A percentile compares a stretch with the other conserved stretches of the same genome.
phyloP scores from a whole-genome alignment of 2,329 filamentous ascomycete species.

The Phyllosticta ampelicida region DNA sequence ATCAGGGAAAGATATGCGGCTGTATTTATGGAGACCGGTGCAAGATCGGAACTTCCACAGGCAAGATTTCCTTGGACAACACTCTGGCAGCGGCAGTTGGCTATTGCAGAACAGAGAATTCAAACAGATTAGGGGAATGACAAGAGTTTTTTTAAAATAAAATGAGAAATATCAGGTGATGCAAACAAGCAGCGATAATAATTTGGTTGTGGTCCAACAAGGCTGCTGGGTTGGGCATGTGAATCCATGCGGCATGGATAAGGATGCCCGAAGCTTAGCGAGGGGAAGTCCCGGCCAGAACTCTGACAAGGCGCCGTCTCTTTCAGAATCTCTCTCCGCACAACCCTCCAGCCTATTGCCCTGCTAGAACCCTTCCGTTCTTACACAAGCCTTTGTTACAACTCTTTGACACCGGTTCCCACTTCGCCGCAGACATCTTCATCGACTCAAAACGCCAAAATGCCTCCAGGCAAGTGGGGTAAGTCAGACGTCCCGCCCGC shows the following conservation, averaged over 20 bases:
- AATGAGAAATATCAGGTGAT: background rate
- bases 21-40: background rate
- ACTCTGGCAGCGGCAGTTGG: too few species aligned
- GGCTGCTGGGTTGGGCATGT: background rate
- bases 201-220: background rate
- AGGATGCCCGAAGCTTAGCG: conserved; percentile 7
- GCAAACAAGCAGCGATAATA: background rate
- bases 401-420: background rate
- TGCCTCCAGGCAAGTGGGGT: conserved; percentile 32
- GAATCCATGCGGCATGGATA: background rate
- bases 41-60: background rate
- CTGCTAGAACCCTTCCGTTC: background rate
- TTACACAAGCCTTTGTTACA: background rate
- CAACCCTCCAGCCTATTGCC: background rate
- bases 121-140: too few species aligned
- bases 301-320: conserved; percentile 3
- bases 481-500: conserved; percentile 24
- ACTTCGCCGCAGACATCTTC: background rate
- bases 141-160: too few species aligned
- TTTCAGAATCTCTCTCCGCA: conserved; percentile 7
- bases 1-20: background rate
- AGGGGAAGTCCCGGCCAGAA: background rate
- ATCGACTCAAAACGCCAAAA: conserved; percentile 9
- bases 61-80: background rate
- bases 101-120: too few species aligned